These are phyloP conservation scores for Rhinocladiella mackenziei DNA, from an alignment of 2,329 filamentous ascomycete species.

Conservation along the genomic window DNA sequence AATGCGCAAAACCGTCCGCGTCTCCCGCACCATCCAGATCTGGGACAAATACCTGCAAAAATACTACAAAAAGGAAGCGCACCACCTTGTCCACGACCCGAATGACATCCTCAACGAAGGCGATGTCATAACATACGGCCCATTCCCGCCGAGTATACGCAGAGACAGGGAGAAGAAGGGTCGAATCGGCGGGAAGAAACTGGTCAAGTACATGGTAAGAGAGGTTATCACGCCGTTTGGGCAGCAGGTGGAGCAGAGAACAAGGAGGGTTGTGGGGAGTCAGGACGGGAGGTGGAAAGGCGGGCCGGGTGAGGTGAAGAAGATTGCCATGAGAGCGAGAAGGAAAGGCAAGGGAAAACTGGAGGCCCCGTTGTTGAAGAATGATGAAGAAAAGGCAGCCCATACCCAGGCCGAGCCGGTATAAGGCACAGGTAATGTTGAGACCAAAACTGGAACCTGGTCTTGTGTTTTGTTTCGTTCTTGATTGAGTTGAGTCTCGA, in stretches of 20 bases:
- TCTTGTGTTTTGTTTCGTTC: too few relatives aligned
- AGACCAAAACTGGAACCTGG: too few relatives aligned
- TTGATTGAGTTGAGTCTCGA: too few relatives aligned
- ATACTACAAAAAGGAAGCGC: conserved; percentile 21
- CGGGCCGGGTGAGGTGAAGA: conserved; percentile 13
- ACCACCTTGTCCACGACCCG: conserved; percentile 27
- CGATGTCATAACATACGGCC: conserved; percentile 25
- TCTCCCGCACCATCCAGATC: conserved; percentile 18
- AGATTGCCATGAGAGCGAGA: conserved; percentile 6
- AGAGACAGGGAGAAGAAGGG: conserved; percentile 12
- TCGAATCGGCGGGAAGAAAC: conserved; percentile 7
- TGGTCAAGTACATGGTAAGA: conserved; percentile 20
- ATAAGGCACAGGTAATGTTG: too few relatives aligned
- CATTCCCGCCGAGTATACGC: conserved; percentile 16
- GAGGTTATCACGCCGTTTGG: conserved; percentile 28
- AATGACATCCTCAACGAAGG: conserved; percentile 24
- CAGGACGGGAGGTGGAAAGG: conserved; percentile 12
- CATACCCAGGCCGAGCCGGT: too few relatives aligned
- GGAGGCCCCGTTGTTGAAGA: conserved; percentile 1
- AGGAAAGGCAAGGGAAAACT: conserved; percentile 4
- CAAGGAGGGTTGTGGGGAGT: conserved; percentile 7
- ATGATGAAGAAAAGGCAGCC: too few relatives aligned
- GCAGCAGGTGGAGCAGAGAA: conserved; percentile 16
- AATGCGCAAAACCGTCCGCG: conserved; percentile 22
- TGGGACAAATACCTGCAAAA: conserved; percentile 25